Conservation (phyloP, 2,329 filamentous ascomycete genomes). For the Trichoderma aggressivum region DNA sequence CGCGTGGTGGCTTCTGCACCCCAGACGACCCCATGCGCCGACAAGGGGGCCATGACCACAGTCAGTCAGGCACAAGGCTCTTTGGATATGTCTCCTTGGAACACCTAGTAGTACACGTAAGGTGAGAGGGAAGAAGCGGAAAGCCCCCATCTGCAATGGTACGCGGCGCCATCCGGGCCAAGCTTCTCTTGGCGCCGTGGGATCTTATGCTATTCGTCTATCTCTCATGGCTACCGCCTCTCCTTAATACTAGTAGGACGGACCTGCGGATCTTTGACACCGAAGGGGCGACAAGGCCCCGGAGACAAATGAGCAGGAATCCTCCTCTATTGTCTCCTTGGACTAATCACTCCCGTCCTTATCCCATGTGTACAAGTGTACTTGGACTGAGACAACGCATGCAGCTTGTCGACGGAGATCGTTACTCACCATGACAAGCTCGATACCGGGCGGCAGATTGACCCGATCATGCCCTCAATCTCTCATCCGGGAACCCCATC, state of each 20-base stretch:
- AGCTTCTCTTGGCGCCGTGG: constrained; percentile 2
- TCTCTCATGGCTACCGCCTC: neutral
- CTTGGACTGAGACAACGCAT: neutral
- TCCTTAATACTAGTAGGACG: constrained; percentile 4
- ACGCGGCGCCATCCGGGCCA: constrained; percentile 11
- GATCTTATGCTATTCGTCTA: neutral
- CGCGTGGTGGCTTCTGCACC: constrained; percentile 17
- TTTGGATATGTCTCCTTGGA: neutral
- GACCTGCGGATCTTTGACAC: neutral
- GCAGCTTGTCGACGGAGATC: neutral
- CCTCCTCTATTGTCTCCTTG: neutral
- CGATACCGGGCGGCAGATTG: constrained; percentile 11
- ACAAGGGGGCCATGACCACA: neutral
- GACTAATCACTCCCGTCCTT: neutral
- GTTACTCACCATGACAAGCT: neutral
- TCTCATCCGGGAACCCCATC: neutral
- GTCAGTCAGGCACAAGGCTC: constrained; percentile 4
- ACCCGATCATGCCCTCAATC: neutral
- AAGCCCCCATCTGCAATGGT: neutral
- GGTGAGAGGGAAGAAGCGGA: neutral
- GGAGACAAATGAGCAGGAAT: neutral
- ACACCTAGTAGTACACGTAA: neutral
- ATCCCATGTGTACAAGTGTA: neutral
- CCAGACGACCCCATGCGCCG: constrained; percentile 14
- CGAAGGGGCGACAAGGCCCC: neutral